Percentiles rank a stretch among this genome's conserved stretches.
Evolutionary conservation across 352 stramenopile genomes (phyloP).

Genomic region (Pythium myriotylum): DNA sequence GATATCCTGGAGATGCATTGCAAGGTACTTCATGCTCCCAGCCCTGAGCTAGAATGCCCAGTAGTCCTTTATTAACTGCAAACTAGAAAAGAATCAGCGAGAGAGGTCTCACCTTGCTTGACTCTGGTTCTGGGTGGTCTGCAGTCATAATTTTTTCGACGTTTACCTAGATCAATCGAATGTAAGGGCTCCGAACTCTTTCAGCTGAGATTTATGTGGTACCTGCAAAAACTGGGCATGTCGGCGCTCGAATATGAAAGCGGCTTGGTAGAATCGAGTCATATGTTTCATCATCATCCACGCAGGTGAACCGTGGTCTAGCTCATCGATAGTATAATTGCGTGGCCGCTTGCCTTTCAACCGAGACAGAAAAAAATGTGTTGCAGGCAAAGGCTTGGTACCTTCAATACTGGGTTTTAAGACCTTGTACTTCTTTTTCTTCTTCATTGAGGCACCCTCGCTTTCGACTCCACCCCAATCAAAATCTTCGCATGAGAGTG

Average conservation of each 20-base stretch:
- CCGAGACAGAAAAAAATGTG: constrained; percentile 56
- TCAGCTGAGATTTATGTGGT: constrained; percentile 4
- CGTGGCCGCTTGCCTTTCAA: constrained; percentile 57
- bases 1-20: constrained; percentile 41
- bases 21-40: constrained; percentile 55
- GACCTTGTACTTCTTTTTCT: constrained; percentile 26
- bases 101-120: constrained; percentile 41
- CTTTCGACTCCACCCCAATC: constrained; percentile 2
- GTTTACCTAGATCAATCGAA: constrained; percentile 37
- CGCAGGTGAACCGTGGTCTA: constrained; percentile 49
- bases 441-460: constrained; percentile 10
- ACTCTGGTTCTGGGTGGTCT: constrained; percentile 23
- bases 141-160: constrained; percentile 46
- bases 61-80: too few species aligned
- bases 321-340: constrained; percentile 43
- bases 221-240: constrained; percentile 64
- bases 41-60: constrained; percentile 17
- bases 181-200: background rate
- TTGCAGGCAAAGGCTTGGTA: constrained; percentile 49
- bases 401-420: constrained; percentile 15
- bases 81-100: too few species aligned
- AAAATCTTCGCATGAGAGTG: constrained; percentile 9
- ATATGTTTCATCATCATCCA: constrained; percentile 63
- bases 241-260: constrained; percentile 50
- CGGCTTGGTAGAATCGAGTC: constrained; percentile 58